A percentile compares a stretch with the other conserved stretches of the same genome.
Conservation (phyloP, 306 rosid genomes). For the Vachellia collinsii region DNA sequence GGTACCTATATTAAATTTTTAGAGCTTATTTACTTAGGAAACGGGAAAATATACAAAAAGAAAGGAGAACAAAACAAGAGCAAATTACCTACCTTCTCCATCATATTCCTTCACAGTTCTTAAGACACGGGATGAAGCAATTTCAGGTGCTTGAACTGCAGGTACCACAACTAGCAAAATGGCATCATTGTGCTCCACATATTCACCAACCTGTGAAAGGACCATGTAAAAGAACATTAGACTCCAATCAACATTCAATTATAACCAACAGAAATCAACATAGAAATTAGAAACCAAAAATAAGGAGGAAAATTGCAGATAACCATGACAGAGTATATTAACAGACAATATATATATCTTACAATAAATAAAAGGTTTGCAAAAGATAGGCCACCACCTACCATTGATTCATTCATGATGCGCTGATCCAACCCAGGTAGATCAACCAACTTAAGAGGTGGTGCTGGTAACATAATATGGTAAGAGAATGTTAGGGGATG, state of each 20-base stretch:
- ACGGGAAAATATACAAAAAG: not conserved
- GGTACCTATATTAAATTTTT: conserved; percentile 62
- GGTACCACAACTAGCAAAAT: conserved; percentile 83
- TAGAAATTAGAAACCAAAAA: conserved; percentile 17
- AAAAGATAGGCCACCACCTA: conserved; percentile 47
- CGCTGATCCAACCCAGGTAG: conserved; percentile 96
- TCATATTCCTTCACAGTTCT: conserved; percentile 84
- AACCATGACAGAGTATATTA: not conserved
- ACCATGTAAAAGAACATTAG: conserved; percentile 32
- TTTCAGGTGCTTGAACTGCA: conserved; percentile 88
- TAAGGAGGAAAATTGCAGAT: not conserved
- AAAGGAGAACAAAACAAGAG: conserved; percentile 3
- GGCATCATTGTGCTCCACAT: conserved; percentile 92
- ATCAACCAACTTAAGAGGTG: conserved; percentile 90
- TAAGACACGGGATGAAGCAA: conserved; percentile 87
- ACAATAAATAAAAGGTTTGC: conserved; percentile 2
- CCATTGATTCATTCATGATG: conserved; percentile 80
- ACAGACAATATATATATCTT: not conserved
- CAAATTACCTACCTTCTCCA: conserved; percentile 68
- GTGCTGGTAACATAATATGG: conserved; percentile 63
- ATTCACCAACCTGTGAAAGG: conserved; percentile 78
- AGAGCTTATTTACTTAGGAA: conserved; percentile 28
- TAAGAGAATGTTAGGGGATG: conserved; percentile 27
- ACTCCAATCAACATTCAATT: conserved; percentile 30
- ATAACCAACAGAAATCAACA: not conserved